phyloP scores from a whole-genome alignment of 805 yeast species.

The Wickerhamomyces sydowiorum region DNA sequence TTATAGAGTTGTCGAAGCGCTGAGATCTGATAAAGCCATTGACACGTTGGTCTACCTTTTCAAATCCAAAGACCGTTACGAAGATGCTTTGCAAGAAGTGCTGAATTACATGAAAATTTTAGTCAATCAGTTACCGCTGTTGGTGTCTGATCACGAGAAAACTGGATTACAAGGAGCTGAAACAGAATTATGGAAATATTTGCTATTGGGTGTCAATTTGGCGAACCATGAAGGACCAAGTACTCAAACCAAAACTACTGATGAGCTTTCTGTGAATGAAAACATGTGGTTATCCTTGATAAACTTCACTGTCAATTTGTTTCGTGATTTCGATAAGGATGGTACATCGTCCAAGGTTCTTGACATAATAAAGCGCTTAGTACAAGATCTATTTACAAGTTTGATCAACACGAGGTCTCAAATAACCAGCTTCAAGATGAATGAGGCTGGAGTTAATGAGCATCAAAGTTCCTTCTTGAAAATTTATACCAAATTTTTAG shows the following conservation, averaged over 20 bases:
- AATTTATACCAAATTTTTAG: conserved; percentile 51
- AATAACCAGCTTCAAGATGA: conserved; percentile 14
- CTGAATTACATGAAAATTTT: conserved; percentile 8
- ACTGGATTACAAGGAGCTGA: conserved; percentile 17
- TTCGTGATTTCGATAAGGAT: conserved; percentile 23
- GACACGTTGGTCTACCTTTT: conserved; percentile 20
- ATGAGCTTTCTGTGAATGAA: conserved; percentile 25
- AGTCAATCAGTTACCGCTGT: conserved; percentile 9
- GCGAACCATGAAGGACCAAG: conserved; percentile 16
- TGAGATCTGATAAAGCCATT: conserved; percentile 17
- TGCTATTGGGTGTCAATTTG: conserved; percentile 29
- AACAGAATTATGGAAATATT: conserved; percentile 28
- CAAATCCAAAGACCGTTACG: conserved; percentile 6
- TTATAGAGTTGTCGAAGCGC: conserved; percentile 16
- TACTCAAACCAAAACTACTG: conserved; percentile 4
- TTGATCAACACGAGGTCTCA: conserved; percentile 28
- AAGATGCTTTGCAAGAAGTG: conserved; percentile 20
- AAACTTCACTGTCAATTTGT: conserved; percentile 31
- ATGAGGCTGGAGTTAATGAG: conserved; percentile 12
- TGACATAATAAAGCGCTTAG: conserved; percentile 30
- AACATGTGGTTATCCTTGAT: conserved; percentile 34
- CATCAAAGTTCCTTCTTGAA: conserved; percentile 39
- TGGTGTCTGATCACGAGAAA: conserved; percentile 6
- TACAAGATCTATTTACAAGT: conserved; percentile 37
- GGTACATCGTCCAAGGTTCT: conserved; percentile 14